Percentiles rank a stretch among this genome's conserved stretches.
phyloP scores from a whole-genome alignment of 1,284 basidiomycete species.

The Naganishia sp. region DNA sequence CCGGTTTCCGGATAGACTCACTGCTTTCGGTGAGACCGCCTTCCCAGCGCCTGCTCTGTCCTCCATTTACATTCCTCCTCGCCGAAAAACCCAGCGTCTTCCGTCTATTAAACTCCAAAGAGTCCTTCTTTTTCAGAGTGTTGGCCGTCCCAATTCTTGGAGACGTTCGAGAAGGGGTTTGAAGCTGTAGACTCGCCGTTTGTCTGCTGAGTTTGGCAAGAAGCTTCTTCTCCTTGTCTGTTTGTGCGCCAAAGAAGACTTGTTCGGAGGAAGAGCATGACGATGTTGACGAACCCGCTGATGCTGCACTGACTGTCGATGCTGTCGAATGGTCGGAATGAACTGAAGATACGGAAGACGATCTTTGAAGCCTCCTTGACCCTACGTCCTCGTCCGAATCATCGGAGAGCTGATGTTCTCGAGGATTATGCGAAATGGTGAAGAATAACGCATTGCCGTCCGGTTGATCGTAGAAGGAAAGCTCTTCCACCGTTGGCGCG shows the following conservation, averaged over 20 bases:
- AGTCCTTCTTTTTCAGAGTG: slow-evolving; percentile 27
- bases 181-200: neutral
- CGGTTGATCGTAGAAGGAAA: slow-evolving; percentile 33
- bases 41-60: slow-evolving; percentile 22
- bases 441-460: slow-evolving; percentile 19
- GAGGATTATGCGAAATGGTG: neutral
- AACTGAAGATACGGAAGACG: slow-evolving; percentile 7
- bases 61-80: slow-evolving; percentile 16
- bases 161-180: neutral
- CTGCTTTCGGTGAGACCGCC: slow-evolving; percentile 19
- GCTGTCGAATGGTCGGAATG: slow-evolving; percentile 18
- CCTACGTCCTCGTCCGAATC: neutral
- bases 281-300: slow-evolving; percentile 16
- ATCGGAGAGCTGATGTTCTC: neutral
- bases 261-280: slow-evolving; percentile 28
- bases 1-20: neutral
- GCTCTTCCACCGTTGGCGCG: slow-evolving; percentile 12
- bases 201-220: slow-evolving; percentile 24
- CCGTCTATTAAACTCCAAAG: slow-evolving; percentile 28
- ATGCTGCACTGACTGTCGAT: slow-evolving; percentile 6
- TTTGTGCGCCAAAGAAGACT: slow-evolving; percentile 27
- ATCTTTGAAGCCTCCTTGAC: slow-evolving; percentile 1
- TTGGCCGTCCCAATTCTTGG: neutral
- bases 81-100: slow-evolving; percentile 27
- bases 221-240: slow-evolving; percentile 29